Conservation (phyloP, 2,329 filamentous ascomycete species). For the Metarhizium rileyi region DNA sequence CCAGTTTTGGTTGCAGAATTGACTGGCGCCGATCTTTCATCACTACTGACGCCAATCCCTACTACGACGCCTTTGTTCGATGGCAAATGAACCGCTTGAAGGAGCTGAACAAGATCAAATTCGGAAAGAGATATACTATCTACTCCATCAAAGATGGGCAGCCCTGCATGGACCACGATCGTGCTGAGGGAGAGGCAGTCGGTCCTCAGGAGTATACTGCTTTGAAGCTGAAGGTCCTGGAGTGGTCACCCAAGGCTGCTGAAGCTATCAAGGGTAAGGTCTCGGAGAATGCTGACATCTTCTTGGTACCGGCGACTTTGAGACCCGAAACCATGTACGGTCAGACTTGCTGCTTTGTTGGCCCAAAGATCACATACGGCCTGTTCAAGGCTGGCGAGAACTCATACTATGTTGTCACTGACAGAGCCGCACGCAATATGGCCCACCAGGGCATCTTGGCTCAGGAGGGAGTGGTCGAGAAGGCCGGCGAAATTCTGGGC, state of each 20-base stretch:
- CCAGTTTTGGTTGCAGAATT: constrained; percentile 73
- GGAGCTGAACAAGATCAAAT: constrained; percentile 86
- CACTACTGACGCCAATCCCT: constrained; percentile 93
- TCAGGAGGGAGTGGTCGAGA: constrained; percentile 63
- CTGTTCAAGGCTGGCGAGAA: constrained; percentile 70
- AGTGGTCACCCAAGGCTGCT: constrained; percentile 73
- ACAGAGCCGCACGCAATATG: constrained; percentile 90
- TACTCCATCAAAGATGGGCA: constrained; percentile 48
- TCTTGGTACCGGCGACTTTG: constrained; percentile 84
- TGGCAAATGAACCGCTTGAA: constrained; percentile 96
- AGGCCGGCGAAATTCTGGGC: constrained; percentile 66
- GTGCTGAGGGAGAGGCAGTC: constrained; percentile 35
- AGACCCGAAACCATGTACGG: constrained; percentile 98
- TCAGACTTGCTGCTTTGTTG: constrained; percentile 91
- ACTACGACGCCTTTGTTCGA: constrained; percentile 88
- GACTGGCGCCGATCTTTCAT: constrained; percentile 92
- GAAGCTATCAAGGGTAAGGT: constrained; percentile 67
- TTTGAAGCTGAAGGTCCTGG: constrained; percentile 80
- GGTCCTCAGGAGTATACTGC: constrained; percentile 87
- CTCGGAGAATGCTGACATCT: constrained; percentile 69
- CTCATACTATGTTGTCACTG: constrained; percentile 77
- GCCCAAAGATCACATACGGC: constrained; percentile 81
- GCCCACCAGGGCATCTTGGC: constrained; percentile 83
- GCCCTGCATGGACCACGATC: constrained; percentile 39
- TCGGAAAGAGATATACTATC: constrained; percentile 86